Evolutionary conservation across 2,329 filamentous ascomycete species (phyloP).

Genomic region (Arthrinium puccinioides): DNA sequence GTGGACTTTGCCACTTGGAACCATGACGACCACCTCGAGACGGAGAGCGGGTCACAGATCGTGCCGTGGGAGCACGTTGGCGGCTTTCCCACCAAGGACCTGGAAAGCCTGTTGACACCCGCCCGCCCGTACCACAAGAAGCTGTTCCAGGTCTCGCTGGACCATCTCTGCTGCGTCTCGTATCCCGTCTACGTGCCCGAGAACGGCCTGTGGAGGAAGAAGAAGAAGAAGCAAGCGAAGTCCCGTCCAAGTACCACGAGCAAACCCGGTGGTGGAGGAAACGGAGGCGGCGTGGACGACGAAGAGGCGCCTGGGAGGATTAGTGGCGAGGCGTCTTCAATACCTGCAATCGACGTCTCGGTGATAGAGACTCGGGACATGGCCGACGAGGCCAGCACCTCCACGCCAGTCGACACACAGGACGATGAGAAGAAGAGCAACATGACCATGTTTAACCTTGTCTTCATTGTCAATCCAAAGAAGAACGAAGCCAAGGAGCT

Average conservation of each 20-base stretch:
- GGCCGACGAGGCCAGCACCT: slow-evolving; percentile 24
- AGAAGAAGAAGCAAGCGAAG: slow-evolving; percentile 48
- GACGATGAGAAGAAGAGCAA: slow-evolving; percentile 54
- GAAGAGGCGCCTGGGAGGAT: no score
- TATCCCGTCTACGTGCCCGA: slow-evolving; percentile 77
- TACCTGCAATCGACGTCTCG: slow-evolving; percentile 5
- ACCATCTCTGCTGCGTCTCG: slow-evolving; percentile 72
- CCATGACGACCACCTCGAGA: slow-evolving; percentile 48
- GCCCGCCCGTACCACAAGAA: slow-evolving; percentile 70
- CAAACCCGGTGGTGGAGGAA: slow-evolving; percentile 10
- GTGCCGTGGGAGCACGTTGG: slow-evolving; percentile 67
- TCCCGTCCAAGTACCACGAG: slow-evolving; percentile 20
- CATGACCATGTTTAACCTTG: slow-evolving; percentile 97
- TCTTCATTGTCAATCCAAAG: slow-evolving; percentile 81
- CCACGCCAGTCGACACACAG: slow-evolving; percentile 24
- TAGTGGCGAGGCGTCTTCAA: background rate
- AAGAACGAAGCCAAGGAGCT: slow-evolving; percentile 69
- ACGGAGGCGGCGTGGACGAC: slow-evolving; percentile 7
- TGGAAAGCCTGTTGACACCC: slow-evolving; percentile 75
- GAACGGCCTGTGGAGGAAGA: slow-evolving; percentile 70
- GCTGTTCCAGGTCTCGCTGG: slow-evolving; percentile 74
- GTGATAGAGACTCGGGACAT: slow-evolving; percentile 17
- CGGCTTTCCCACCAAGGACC: slow-evolving; percentile 66
- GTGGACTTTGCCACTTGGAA: slow-evolving; percentile 37
- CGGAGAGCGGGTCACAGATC: slow-evolving; percentile 47